phyloP scores from a whole-genome alignment of 2,329 filamentous ascomycete species.

The Trichophyton simii region DNA sequence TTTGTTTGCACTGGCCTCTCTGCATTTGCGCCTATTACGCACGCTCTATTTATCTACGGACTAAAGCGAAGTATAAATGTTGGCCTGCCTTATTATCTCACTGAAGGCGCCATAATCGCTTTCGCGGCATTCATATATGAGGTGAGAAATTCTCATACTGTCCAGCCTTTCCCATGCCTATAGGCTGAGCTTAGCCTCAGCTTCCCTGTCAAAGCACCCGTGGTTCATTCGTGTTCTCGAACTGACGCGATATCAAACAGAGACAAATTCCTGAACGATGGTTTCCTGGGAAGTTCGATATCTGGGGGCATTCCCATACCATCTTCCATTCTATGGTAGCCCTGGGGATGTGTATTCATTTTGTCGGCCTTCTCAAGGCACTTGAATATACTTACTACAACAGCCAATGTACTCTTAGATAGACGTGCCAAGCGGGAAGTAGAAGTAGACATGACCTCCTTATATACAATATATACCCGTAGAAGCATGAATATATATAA shows the following conservation, averaged over 20 bases:
- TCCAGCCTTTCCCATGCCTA: background rate
- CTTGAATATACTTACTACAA: constrained; percentile 6
- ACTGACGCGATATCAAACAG: constrained; percentile 6
- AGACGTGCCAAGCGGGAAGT: background rate
- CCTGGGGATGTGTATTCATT: constrained; percentile 29
- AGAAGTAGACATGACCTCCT: background rate
- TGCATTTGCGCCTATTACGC: constrained; percentile 24
- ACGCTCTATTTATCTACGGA: constrained; percentile 20
- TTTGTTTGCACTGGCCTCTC: constrained; percentile 24
- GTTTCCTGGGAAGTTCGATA: constrained; percentile 23
- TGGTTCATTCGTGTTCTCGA: background rate
- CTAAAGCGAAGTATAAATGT: constrained; percentile 15
- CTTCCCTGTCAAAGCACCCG: background rate
- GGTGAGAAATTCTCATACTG: background rate
- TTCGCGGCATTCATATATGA: background rate
- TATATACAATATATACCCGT: background rate
- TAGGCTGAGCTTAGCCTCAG: background rate
- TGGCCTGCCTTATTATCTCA: background rate
- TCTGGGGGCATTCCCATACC: constrained; percentile 25
- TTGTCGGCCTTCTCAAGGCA: constrained; percentile 24
- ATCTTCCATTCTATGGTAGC: constrained; percentile 29
- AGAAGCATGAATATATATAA: background rate
- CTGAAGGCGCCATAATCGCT: background rate
- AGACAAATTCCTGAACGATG: constrained; percentile 17
- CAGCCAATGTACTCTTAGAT: background rate